Evolutionary conservation across 2,329 filamentous ascomycete genomes (phyloP).

Genomic region (Phialophora macrospora): DNA sequence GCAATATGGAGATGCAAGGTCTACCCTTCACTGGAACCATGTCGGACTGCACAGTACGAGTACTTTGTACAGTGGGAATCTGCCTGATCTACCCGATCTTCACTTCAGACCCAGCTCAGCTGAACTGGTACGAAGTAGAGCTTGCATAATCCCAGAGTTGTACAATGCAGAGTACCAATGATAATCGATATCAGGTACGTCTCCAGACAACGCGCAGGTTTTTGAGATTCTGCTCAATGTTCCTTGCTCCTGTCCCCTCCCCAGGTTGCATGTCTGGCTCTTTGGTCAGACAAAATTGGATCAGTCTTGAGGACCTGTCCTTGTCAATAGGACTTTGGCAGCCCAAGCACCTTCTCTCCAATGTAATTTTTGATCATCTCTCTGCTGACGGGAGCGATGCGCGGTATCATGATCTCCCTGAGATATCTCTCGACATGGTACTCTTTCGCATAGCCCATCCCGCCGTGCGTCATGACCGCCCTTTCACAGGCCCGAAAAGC

Average conservation of each 20-base stretch:
- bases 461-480: conserved; percentile 63
- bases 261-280: neutral
- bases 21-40: neutral
- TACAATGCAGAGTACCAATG: neutral
- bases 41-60: neutral
- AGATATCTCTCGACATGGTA: conserved; percentile 67
- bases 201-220: neutral
- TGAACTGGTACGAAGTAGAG: neutral
- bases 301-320: too few species aligned
- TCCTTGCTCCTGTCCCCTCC: neutral
- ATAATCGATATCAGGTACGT: neutral
- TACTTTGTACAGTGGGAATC: neutral
- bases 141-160: neutral
- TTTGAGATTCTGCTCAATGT: neutral
- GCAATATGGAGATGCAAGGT: conserved; percentile 4
- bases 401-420: conserved; percentile 63
- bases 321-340: conserved; percentile 51
- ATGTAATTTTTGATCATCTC: conserved; percentile 56
- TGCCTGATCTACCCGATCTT: conserved; percentile 12
- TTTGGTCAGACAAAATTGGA: neutral
- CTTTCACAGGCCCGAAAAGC: conserved; percentile 65
- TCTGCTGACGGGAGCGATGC: conserved; percentile 64
- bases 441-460: conserved; percentile 68
- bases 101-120: neutral
- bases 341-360: conserved; percentile 50